Evolutionary conservation across 805 yeast species (phyloP).

Genomic region (Candida michaelii): DNA sequence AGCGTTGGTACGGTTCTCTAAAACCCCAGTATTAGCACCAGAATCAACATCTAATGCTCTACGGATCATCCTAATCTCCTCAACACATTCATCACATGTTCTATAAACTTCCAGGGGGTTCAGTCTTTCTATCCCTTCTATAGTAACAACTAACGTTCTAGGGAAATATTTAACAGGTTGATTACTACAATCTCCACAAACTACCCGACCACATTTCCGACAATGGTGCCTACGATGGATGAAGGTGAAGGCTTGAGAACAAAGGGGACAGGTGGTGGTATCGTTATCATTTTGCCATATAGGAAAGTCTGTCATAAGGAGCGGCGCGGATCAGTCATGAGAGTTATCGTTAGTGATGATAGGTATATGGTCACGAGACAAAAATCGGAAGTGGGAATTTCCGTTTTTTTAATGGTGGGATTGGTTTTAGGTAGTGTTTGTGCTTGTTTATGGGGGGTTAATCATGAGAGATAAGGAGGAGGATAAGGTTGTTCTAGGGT

Average conservation of each 20-base stretch:
- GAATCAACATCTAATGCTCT: conserved; percentile 1
- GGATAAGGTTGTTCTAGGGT: too few species aligned
- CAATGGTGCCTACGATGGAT: conserved; percentile 82
- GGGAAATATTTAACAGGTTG: conserved; percentile 55
- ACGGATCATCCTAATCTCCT: conserved; percentile 54
- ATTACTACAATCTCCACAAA: conserved; percentile 68
- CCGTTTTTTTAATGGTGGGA: too few species aligned
- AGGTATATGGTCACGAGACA: too few species aligned
- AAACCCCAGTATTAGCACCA: background rate
- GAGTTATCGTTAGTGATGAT: too few species aligned
- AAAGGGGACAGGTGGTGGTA: conserved; percentile 52
- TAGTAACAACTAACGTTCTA: conserved; percentile 55
- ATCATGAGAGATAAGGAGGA: too few species aligned
- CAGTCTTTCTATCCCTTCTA: conserved; percentile 50
- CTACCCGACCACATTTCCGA: conserved; percentile 75
- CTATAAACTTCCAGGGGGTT: conserved; percentile 59
- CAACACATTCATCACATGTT: conserved; percentile 73
- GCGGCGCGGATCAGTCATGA: conserved; percentile 5
- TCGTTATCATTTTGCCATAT: conserved; percentile 72
- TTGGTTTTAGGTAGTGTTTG: too few species aligned
- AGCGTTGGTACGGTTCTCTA: background rate
- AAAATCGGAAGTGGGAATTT: too few species aligned
- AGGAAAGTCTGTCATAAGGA: conserved; percentile 20
- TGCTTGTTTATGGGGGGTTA: too few species aligned
- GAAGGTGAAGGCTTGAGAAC: conserved; percentile 52